Conservation (phyloP, 2,329 filamentous ascomycete species). For the Colletotrichum falcatum region DNA sequence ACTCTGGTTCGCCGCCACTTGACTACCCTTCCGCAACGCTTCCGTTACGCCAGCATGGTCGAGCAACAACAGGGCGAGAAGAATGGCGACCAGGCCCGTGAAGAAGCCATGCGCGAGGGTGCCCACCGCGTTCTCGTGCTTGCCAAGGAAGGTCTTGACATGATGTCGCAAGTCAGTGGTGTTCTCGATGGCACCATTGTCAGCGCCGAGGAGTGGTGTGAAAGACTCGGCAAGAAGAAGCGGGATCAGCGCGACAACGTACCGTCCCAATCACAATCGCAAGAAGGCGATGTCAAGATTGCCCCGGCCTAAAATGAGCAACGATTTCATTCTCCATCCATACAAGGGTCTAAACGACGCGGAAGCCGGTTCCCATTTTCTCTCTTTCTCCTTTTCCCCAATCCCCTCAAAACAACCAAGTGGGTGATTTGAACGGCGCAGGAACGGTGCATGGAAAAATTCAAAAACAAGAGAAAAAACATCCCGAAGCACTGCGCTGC, state of each 20-base stretch:
- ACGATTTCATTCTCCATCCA: slow-evolving; percentile 14
- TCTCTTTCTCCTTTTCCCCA: slow-evolving; percentile 7
- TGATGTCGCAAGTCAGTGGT: slow-evolving; percentile 91
- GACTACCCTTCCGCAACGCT: slow-evolving; percentile 85
- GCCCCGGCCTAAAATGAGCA: slow-evolving; percentile 28
- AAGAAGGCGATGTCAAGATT: slow-evolving; percentile 47
- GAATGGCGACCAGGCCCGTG: slow-evolving; percentile 49
- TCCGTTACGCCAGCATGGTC: slow-evolving; percentile 75
- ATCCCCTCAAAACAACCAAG: slow-evolving; percentile 22
- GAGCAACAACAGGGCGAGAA: slow-evolving; percentile 48
- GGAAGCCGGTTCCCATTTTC: slow-evolving; percentile 3
- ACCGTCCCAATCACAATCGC: slow-evolving; percentile 45
- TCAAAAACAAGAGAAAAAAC: slow-evolving; percentile 37
- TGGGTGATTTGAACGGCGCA: slow-evolving; percentile 37
- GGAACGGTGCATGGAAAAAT: slow-evolving; percentile 34
- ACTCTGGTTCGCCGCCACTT: slow-evolving; percentile 86
- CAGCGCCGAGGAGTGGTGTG: slow-evolving; percentile 93
- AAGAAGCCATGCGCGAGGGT: slow-evolving; percentile 62
- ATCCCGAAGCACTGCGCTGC: slow-evolving; percentile 18
- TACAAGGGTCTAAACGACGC: slow-evolving; percentile 12
- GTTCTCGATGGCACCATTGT: slow-evolving; percentile 91
- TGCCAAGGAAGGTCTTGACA: slow-evolving; percentile 90
- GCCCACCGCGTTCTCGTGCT: slow-evolving; percentile 86
- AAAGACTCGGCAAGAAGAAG: slow-evolving; percentile 70
- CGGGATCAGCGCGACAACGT: slow-evolving; percentile 42